These are phyloP conservation scores for Russula sp. DNA, from an alignment of 768 basidiomycete genomes.

Conservation along the genomic window DNA sequence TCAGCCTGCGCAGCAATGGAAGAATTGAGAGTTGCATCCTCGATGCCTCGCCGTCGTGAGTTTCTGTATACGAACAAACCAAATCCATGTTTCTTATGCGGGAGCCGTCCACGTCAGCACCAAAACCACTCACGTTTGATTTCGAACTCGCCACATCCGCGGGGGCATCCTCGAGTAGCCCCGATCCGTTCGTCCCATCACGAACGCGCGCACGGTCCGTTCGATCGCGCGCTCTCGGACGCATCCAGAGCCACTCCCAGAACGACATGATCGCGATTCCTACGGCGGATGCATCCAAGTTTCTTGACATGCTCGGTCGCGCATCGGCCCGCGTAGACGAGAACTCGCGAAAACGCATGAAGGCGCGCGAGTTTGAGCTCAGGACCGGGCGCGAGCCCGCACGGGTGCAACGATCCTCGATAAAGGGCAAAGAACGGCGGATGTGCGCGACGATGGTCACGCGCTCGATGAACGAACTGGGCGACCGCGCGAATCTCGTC, in stretches of 20 bases:
- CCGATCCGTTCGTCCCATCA: constrained; percentile 2
- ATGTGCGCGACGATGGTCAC: not conserved
- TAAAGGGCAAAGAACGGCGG: constrained; percentile 7
- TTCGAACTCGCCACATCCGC: constrained; percentile 11
- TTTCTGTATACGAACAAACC: not conserved
- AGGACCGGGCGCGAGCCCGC: not conserved
- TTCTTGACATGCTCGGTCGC: constrained; percentile 14
- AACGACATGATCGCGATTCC: not conserved
- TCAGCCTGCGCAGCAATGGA: constrained; percentile 16
- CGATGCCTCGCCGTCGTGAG: constrained; percentile 12
- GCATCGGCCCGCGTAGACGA: constrained; percentile 14
- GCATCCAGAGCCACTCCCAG: constrained; percentile 8
- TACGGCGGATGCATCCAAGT: constrained; percentile 5
- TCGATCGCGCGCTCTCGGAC: not conserved
- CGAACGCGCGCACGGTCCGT: not conserved
- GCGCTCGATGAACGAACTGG: constrained; percentile 1
- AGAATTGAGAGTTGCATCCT: too few relatives aligned
- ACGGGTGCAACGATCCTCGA: not conserved
- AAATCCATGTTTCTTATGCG: too few relatives aligned
- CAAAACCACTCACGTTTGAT: constrained; percentile 13
- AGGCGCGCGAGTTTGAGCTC: not conserved
- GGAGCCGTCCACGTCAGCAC: too few relatives aligned
- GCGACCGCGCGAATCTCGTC: not conserved
- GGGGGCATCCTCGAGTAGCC: not conserved
- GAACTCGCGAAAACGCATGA: constrained; percentile 17